Evolutionary conservation across 768 basidiomycete genomes (phyloP), one percentile per base, ranked within the genome.

Genomic region (Sistotremastrum suecicum): DNA sequence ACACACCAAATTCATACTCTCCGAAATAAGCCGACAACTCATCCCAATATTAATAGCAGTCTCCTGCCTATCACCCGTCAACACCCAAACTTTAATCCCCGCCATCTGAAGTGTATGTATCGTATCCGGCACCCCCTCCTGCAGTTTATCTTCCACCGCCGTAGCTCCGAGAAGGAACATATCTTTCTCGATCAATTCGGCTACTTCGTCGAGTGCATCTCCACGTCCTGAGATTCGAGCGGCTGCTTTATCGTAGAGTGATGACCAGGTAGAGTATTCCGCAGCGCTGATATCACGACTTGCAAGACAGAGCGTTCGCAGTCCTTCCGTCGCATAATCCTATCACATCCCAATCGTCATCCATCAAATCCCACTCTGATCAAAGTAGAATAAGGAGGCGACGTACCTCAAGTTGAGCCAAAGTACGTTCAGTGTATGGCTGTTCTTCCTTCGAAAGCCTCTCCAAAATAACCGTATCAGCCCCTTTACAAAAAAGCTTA

Each of bases 21-120:
- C 95, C 4, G 90, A 89, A 43, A 99, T 98, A 55, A 99, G 63
- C 51, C 90, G 76, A 66, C 95, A 98, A 1, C 91, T 94, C 74
- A 98, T 81, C 44, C 95, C 95, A 51, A 99, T 98, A 56, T 99
- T 99, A 63, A 99, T 97, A 10, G 95, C 95, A 1, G 95, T 99
- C 63, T 99, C 95, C 66, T 99, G 95, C 52, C 95, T 70, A 61
- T 99, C 95, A 1, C 95, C 95, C 2, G 95, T 99, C 43, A 99
- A 66, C 5, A 99, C 92, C 95, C 95, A 99, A 11, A 99, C 80
- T 74, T 98, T 99, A 64, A 99, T 95, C 3, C 95, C 95, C 35
- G 95, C 95, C 75, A 87, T 88, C 56, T 99, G 95, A 40, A 99
- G 63, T 0, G 92, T 97, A 59, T 98, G 92, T 42, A 98, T 99